Evolutionary conservation across 306 rosid species (phyloP), one percentile per base, ranked within the genome.

Genomic region (Glycyrrhiza uralensis): DNA sequence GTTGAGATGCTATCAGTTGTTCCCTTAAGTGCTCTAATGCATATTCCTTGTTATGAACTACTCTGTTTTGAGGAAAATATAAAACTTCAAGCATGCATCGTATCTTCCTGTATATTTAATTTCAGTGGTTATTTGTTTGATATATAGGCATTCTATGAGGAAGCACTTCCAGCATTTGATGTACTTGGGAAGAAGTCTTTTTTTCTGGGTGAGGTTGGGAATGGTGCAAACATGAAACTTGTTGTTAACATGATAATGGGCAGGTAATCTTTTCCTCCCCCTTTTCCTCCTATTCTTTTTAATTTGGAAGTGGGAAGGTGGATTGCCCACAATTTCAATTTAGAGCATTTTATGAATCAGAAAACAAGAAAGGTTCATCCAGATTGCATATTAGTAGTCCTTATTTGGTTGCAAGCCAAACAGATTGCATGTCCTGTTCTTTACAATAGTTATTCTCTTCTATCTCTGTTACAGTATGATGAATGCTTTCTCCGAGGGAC

Each of bases 181-280:
- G 87, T 88, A 58, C 72, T 91, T 42, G 97, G 97, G 58, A 91
- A 91, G 84, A 91, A 83, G 60, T 88, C 97, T 57, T 93, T 93
- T 87, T 90, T 76, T 81, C 79, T 93, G 36, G 98, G 98, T 42
- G 83, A 90, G 81, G 92, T 90, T 71, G 98, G 98, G 80, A 90
- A 90, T 69, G 97, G 98, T 71, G 98, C 98, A 54, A 87, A 85
- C 83, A 93, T 93, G 98, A 93, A 93, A 80, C 97, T 93, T 42
- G 96, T 93, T 8, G 97, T 90, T 71, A 93, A 93, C 82, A 93
- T 93, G 98, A 85, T 91, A 82, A 93, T 93, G 98, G 98, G 98
- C 69, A 93, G 98, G 98, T 93, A 82, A 41, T 45, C 30, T 20
- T 58, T 73, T 47, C 45, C 23, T 57, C 74, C 33, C 50, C 12